phyloP scores from a whole-genome alignment of 2,329 filamentous ascomycete species.

The Verticillium dahliae region DNA sequence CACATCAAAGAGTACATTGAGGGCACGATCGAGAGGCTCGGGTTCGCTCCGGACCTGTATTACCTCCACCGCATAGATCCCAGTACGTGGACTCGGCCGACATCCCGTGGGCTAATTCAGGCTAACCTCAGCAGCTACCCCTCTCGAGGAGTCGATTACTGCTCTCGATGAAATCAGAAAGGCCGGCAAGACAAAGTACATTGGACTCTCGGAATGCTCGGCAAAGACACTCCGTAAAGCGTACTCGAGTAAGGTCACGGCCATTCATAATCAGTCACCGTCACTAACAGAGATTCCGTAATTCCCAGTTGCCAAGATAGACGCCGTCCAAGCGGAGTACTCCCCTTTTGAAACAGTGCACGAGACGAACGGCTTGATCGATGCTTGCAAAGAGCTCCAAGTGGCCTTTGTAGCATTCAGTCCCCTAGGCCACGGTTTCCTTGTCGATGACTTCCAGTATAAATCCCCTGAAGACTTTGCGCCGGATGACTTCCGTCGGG shows the following conservation, averaged over 20 bases:
- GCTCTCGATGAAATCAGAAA: background rate
- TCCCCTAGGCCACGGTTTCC: conserved; percentile 43
- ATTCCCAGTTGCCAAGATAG: conserved; percentile 26
- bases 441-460: conserved; percentile 34
- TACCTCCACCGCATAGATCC: conserved; percentile 35
- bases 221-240: background rate
- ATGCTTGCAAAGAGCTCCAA: conserved; percentile 12
- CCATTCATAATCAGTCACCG: too few relatives aligned
- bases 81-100: conserved; percentile 17
- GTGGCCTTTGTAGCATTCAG: conserved; percentile 41
- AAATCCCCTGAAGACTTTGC: conserved; percentile 28
- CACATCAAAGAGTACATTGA: conserved; percentile 41
- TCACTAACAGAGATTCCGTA: too few relatives aligned
- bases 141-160: background rate
- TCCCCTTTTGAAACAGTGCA: conserved; percentile 21
- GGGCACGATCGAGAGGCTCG: conserved; percentile 37
- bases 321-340: conserved; percentile 19
- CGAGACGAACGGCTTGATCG: conserved; percentile 27
- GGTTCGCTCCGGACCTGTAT: conserved; percentile 36
- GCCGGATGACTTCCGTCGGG: conserved; percentile 35
- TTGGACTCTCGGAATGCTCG: background rate
- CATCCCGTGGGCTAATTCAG: too few relatives aligned
- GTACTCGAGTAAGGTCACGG: background rate
- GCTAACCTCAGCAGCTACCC: background rate
- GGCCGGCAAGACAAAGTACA: background rate